A percentile compares a stretch with the other conserved stretches of the same genome.
Evolutionary conservation across 176 grass and related monocot species (phyloP).

Genomic region (Sorghum bicolor): Sorghum_bicolor_NCBIv3 NC_012870.2:63244501-63245000

Average conservation of each 20-base stretch:
- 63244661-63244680: background rate
- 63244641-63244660: background rate
- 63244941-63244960: conserved; percentile 37
- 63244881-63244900: conserved; percentile 33
- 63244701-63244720: conserved; percentile 73
- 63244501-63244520: background rate
- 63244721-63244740: conserved; percentile 63
- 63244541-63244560: conserved; percentile 17
- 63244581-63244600: background rate
- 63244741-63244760: conserved; percentile 57
- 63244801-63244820: conserved; percentile 50
- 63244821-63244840: conserved; percentile 56
- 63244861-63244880: conserved; percentile 58
- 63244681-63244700: conserved; percentile 45
- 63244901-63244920: conserved; percentile 25
- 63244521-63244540: background rate
- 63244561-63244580: background rate
- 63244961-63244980: conserved; percentile 29
- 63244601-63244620: background rate
- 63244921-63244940: background rate
- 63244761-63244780: conserved; percentile 40
- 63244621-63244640: conserved; percentile 13
- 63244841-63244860: conserved; percentile 29
- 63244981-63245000: conserved; percentile 47
- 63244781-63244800: conserved; percentile 40